These are phyloP conservation scores for Erigeron philadelphicus DNA, from an alignment of 140 eudicot genomes.

Conservation along the genomic window DNA sequence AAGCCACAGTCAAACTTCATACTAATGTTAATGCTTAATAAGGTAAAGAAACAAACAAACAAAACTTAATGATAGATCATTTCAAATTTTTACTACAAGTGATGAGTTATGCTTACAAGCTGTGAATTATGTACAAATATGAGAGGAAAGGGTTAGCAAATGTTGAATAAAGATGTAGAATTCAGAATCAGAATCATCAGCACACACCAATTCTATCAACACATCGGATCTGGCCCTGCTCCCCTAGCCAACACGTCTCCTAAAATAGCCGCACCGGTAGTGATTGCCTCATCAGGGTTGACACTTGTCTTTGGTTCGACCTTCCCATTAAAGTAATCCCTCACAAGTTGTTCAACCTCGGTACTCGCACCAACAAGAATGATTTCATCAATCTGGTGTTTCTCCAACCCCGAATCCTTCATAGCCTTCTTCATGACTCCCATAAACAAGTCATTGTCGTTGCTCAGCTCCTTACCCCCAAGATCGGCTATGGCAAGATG, in stretches of 20 bases:
- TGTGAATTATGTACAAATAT: no score
- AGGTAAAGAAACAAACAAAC: not conserved
- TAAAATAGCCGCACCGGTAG: conserved; percentile 77
- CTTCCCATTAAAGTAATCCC: conserved; percentile 74
- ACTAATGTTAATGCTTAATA: not conserved
- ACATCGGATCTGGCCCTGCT: not conserved
- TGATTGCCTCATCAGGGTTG: conserved; percentile 84
- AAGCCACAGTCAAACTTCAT: conserved; percentile 2
- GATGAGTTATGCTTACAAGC: no score
- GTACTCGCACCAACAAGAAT: conserved; percentile 90
- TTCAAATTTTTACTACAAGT: not conserved
- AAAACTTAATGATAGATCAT: not conserved
- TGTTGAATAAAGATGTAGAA: no score
- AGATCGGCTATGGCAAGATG: conserved; percentile 70
- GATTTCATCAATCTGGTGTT: conserved; percentile 72
- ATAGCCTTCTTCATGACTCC: conserved; percentile 83
- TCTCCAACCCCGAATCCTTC: conserved; percentile 71
- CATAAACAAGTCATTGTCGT: conserved; percentile 68
- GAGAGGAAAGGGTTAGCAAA: no score
- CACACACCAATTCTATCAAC: not conserved
- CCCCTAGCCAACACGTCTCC: conserved; percentile 50
- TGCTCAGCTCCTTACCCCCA: conserved; percentile 65
- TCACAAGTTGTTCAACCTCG: conserved; percentile 66
- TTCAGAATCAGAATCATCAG: no score
- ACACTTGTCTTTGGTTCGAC: conserved; percentile 72